Base-by-base conservation (phyloP, 192 early-diverging fungal genomes). In the Spizellomyces punctatus region DNA sequence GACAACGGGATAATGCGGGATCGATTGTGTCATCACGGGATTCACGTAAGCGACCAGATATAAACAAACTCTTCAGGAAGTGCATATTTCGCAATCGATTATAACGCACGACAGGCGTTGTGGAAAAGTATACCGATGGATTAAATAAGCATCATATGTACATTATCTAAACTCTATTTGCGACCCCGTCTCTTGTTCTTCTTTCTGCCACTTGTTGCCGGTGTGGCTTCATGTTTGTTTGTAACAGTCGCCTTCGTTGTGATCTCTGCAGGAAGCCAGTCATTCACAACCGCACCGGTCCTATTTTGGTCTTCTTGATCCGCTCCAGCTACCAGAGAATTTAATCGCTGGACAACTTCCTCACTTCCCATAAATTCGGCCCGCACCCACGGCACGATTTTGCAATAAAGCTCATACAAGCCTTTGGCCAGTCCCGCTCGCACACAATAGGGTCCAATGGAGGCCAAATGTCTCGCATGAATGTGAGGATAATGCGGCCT, bases 401-500 rank as follows among this genome's bases (percentile, higher is more conserved):
- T 22, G 22, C n/a, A 4, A 56, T 56, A 56, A 19, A 6, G 22
- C n/a, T 6, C 22, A n/a, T 56, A 6, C n/a, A 56, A 56, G n/a
- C 22, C 54, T 19, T 6, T 19, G 7, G n/a, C 6, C 54, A 56
- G 22, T 22, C 54, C 5, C 22, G 54, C 56, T 41, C 55, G 14
- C 0, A 69, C 22, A 42, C 67, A 69, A 46, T 61, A 50, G 10
- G 55, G 56, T 27, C 67, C 67, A 42, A 69, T 58, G 7, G 17
- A 36, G 6, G 54, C 67, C 10, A 71, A 47, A 5, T 71, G 60
- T 9, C 69, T 43, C 4, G 60, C 69, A 48, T 71, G 69, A 4
- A 71, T 71, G 41, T 71, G 69, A 16, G 69, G 69, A 22, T 41
- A 71, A 57, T 71, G 46, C 8, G 16, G 58, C 22, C 58, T 6